These are phyloP conservation scores for Diplotaxis tenuifolia DNA, from an alignment of 345 rosid genomes.

Conservation along the genomic window DNA sequence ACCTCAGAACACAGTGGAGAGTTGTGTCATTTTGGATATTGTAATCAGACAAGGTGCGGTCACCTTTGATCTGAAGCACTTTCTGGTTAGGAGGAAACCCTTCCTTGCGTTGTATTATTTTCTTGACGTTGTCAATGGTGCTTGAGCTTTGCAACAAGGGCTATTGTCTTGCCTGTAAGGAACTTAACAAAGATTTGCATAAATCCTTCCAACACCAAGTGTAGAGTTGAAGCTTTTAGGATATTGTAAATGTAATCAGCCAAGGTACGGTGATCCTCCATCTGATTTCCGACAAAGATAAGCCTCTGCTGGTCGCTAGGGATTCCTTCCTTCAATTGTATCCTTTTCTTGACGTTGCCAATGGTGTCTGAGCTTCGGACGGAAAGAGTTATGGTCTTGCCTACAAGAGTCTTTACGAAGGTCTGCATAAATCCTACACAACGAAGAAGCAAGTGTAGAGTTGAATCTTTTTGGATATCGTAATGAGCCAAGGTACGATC, in stretches of 20 bases:
- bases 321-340: neutral
- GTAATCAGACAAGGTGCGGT: neutral
- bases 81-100: neutral
- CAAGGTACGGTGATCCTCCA: neutral
- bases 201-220: neutral
- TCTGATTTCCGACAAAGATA: neutral
- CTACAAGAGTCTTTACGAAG: neutral
- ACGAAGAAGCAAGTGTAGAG: neutral
- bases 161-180: neutral
- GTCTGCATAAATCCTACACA: neutral
- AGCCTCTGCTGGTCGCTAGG: neutral
- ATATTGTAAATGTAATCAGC: neutral
- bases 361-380: neutral
- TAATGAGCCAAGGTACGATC: neutral
- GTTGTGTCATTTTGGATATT: neutral
- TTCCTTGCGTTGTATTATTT: neutral
- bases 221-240: neutral
- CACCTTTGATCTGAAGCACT: neutral
- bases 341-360: neutral
- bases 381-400: neutral
- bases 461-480: neutral
- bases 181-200: neutral
- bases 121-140: neutral
- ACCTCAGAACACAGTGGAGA: neutral
- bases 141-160: neutral